A percentile compares a stretch with the other conserved stretches of the same genome.
These are phyloP conservation scores for Cicer arietinum DNA, from an alignment of 306 rosid species.

Conservation along the genomic window DNA sequence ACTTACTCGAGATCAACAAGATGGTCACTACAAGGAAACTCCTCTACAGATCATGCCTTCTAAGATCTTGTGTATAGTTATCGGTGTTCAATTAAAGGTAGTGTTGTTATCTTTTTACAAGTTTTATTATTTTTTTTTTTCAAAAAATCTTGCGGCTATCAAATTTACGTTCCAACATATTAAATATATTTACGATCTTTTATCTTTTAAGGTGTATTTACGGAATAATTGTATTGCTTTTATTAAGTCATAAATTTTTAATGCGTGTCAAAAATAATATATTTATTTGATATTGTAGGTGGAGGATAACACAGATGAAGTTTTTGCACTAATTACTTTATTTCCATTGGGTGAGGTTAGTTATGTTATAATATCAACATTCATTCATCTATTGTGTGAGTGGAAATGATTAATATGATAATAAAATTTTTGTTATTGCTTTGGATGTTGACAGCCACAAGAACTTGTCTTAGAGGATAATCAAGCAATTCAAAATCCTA, in stretches of 20 bases:
- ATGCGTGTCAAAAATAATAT: slow-evolving; percentile 2
- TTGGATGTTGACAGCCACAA: not conserved
- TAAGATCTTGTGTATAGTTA: slow-evolving; percentile 70
- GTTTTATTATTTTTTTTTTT: not conserved
- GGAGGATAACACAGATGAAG: slow-evolving; percentile 62
- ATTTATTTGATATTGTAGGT: slow-evolving; percentile 57
- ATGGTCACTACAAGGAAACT: slow-evolving; percentile 46
- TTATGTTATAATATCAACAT: not conserved
- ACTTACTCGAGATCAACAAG: slow-evolving; percentile 45
- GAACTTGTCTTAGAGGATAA: not conserved
- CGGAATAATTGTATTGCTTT: not conserved
- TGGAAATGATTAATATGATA: not conserved
- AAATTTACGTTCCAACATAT: too few species aligned
- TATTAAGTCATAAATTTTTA: not conserved
- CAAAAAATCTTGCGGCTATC: too few species aligned
- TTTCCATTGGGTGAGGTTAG: slow-evolving; percentile 44
- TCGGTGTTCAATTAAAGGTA: slow-evolving; percentile 63
- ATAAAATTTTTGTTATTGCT: not conserved
- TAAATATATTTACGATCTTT: too few species aligned
- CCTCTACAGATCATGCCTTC: slow-evolving; percentile 59
- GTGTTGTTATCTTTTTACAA: not conserved
- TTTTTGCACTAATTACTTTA: slow-evolving; percentile 63
- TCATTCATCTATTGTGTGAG: too few species aligned
- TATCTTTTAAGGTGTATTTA: too few species aligned
- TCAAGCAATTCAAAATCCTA: not conserved